Evolutionary conservation across 257 asterid species (phyloP).

Genomic region (Nicotiana undulata): DNA sequence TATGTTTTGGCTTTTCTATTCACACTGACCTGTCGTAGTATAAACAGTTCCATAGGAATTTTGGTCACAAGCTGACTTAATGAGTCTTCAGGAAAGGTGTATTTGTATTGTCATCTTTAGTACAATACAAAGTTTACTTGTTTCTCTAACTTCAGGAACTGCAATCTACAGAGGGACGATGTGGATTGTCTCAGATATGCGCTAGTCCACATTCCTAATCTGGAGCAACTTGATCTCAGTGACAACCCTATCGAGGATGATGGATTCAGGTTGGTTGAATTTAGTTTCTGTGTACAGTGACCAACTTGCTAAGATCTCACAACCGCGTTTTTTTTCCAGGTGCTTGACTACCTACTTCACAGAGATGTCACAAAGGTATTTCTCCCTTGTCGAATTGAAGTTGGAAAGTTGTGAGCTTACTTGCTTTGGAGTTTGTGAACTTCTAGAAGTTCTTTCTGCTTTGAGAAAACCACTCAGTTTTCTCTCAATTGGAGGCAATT

Average conservation of each 20-base stretch:
- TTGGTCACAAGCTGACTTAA: neutral
- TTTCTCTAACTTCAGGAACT: constrained; percentile 43
- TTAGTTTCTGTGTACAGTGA: neutral
- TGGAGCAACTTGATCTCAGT: constrained; percentile 83
- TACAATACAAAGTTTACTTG: neutral
- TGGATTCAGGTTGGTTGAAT: constrained; percentile 53
- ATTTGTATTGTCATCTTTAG: neutral
- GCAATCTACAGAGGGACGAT: constrained; percentile 53
- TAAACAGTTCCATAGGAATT: neutral
- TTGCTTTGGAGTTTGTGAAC: constrained; percentile 42
- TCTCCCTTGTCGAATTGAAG: constrained; percentile 56
- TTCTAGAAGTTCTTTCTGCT: constrained; percentile 56
- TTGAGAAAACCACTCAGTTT: constrained; percentile 54
- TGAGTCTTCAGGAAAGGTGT: neutral
- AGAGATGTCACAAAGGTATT: constrained; percentile 42
- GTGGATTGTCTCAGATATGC: constrained; percentile 54
- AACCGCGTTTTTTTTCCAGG: constrained; percentile 31
- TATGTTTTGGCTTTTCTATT: constrained; percentile 22
- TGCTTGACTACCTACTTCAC: constrained; percentile 49
- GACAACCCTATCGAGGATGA: constrained; percentile 65
- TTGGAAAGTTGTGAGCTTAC: constrained; percentile 79
- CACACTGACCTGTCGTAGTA: neutral
- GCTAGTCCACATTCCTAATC: constrained; percentile 60
- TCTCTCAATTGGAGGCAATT: constrained; percentile 72
- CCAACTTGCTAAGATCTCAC: constrained; percentile 1